Evolutionary conservation across 2,329 filamentous ascomycete species (phyloP), one percentile per base, ranked within the genome.

Genomic region (Orbilia javanica): DNA sequence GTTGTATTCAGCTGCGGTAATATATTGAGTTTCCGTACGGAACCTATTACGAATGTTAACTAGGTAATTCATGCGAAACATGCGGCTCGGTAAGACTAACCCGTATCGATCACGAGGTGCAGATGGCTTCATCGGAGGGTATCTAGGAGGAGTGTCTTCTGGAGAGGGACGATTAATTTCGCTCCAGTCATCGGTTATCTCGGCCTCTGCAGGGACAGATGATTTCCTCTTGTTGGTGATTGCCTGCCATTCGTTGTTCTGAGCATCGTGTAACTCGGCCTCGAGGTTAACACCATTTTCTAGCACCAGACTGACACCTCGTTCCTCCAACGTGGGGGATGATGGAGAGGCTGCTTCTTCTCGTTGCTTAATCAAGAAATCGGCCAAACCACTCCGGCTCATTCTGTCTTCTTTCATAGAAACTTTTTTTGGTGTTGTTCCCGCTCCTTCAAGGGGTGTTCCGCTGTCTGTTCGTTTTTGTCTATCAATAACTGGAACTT

Each of bases 1-100:
- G 82, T 97, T 93, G 83, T 96, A 97, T 82, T 94, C 88, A 74
- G 91, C 88, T 20, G 90, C 85, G 0, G 88, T 92, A 79, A 97
- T 88, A 82, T 96, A 91, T 80, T 94, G 91, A 46, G 90, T 95
- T 42, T 89, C 88, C 83, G 97, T 98, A 80, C 93, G 93, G 86
- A 98, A 98, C 2, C 95, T 95, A 82, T 97, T 25, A 60, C 50
- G 15, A 13, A 25, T 11, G 31, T 46, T 70, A 29, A 44, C 80
- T 63, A 81, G 67, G 25, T 53, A 64, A 29, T 31, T 48, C 20
- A 44, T 39, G 25, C 31, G 18, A 36, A 36, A 25, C n/a, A 31
- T 29, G 29, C 67, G 27, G 4, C 18, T 31, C 15, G 36, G 36
- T 53, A 55, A 63, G 71, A 65, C 77, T 44, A 79, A 82, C 81